Evolutionary conservation across 78 protist genomes (phyloP).

Genomic region (Tieghemostelium lacteum): DNA sequence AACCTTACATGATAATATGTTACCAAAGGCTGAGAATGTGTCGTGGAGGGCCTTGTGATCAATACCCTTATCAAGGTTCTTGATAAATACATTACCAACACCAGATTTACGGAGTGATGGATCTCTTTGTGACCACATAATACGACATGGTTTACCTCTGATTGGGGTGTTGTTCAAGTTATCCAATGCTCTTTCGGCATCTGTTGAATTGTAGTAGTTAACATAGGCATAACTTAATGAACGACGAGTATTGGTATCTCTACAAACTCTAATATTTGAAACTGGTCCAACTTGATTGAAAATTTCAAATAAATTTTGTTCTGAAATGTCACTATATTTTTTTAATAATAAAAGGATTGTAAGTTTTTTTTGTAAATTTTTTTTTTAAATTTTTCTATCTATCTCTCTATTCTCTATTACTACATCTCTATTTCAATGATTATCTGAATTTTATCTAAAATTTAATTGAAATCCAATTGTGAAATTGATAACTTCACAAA

Average conservation of each 20-base stretch:
- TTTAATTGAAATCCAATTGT: too few relatives aligned
- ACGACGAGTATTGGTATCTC: conserved; percentile 94
- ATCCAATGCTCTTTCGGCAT: conserved; percentile 98
- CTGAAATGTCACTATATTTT: conserved; percentile 90
- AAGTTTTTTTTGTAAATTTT: too few relatives aligned
- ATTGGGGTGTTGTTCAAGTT: conserved; percentile 94
- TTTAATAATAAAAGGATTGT: too few relatives aligned
- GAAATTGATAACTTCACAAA: too few relatives aligned
- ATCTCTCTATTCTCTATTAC: neutral
- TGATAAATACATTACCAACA: conserved; percentile 98
- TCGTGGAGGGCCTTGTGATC: conserved; percentile 95
- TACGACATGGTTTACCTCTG: conserved; percentile 93
- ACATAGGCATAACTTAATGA: conserved; percentile 98
- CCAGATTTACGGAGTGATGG: conserved; percentile 96
- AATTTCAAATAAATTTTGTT: conserved; percentile 90
- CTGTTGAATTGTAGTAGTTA: conserved; percentile 91
- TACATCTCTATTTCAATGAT: neutral
- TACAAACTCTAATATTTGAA: conserved; percentile 95
- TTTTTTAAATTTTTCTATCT: too few relatives aligned
- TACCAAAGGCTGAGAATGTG: conserved; percentile 92
- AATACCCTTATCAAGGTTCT: conserved; percentile 92
- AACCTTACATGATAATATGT: conserved; percentile 91
- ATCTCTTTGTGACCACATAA: conserved; percentile 99
- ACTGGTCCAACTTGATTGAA: conserved; percentile 95
- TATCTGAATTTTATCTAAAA: too few relatives aligned